Conservation (phyloP, 306 rosid species). For the Quercus robur region DNA sequence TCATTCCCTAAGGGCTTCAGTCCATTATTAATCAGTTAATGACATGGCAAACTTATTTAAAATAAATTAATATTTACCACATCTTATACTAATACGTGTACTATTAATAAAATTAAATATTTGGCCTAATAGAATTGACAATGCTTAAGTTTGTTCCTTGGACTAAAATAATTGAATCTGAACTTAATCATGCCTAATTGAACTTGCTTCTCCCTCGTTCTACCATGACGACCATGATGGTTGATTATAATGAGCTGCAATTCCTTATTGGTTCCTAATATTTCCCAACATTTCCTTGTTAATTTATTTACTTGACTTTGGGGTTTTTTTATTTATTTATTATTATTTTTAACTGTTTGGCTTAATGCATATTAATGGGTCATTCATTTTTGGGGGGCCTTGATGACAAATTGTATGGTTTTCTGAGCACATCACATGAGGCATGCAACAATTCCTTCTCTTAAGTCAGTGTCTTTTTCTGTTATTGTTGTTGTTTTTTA, state of each 20-base stretch:
- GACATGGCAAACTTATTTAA: no score
- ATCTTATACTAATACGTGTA: no score
- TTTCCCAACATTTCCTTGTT: not conserved
- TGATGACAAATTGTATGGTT: conserved; percentile 41
- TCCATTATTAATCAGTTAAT: no score
- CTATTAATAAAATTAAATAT: no score
- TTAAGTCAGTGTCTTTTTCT: no score
- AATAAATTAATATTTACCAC: no score
- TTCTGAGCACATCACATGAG: conserved; percentile 29
- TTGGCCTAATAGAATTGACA: no score
- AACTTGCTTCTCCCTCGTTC: not conserved
- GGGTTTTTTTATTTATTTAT: no score
- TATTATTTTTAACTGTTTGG: not conserved
- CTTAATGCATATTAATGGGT: conserved; percentile 36
- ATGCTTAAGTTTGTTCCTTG: not conserved
- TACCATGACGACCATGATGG: not conserved
- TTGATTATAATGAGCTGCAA: not conserved
- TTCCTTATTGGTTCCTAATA: not conserved
- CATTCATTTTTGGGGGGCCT: conserved; percentile 61
- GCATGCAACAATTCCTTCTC: no score
- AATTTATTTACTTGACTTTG: no score
- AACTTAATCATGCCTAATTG: not conserved
- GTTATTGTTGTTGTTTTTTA: no score
- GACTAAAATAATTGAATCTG: not conserved
- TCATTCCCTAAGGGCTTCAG: no score